Conservation (phyloP, 2,329 filamentous ascomycete species). For the Aspergillus ruber region DNA sequence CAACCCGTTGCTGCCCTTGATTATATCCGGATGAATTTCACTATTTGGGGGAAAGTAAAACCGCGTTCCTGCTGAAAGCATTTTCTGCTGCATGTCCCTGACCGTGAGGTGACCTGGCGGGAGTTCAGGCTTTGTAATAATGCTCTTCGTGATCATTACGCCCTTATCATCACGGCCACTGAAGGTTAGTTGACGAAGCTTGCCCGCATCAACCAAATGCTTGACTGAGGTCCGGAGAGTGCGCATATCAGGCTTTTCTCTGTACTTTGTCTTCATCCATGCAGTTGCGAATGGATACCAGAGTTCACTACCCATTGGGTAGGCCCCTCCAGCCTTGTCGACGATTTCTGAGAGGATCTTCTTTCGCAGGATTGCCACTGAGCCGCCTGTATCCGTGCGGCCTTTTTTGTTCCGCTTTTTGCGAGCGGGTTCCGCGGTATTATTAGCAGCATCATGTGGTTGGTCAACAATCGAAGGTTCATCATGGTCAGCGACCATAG, state of each 20-base stretch:
- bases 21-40: constrained; percentile 31
- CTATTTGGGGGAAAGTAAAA: constrained; percentile 41
- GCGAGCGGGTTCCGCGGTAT: not conserved
- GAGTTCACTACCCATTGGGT: constrained; percentile 51
- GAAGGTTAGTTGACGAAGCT: constrained; percentile 49
- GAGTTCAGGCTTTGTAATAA: constrained; percentile 45
- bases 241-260: constrained; percentile 45
- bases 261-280: constrained; percentile 44
- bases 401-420: constrained; percentile 4
- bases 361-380: constrained; percentile 39
- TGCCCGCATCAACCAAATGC: constrained; percentile 44
- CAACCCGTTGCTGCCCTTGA: constrained; percentile 18
- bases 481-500: not conserved
- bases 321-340: constrained; percentile 49
- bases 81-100: constrained; percentile 43
- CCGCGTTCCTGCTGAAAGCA: constrained; percentile 41
- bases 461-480: not conserved
- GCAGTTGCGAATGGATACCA: constrained; percentile 48
- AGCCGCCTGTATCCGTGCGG: constrained; percentile 32
- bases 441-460: not conserved
- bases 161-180: constrained; percentile 45
- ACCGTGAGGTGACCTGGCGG: constrained; percentile 41
- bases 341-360: constrained; percentile 52
- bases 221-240: constrained; percentile 49
- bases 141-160: constrained; percentile 42